These are phyloP conservation scores for Pseudogymnoascus sp. DNA, from an alignment of 2,329 filamentous ascomycete genomes.

Conservation along the genomic window DNA sequence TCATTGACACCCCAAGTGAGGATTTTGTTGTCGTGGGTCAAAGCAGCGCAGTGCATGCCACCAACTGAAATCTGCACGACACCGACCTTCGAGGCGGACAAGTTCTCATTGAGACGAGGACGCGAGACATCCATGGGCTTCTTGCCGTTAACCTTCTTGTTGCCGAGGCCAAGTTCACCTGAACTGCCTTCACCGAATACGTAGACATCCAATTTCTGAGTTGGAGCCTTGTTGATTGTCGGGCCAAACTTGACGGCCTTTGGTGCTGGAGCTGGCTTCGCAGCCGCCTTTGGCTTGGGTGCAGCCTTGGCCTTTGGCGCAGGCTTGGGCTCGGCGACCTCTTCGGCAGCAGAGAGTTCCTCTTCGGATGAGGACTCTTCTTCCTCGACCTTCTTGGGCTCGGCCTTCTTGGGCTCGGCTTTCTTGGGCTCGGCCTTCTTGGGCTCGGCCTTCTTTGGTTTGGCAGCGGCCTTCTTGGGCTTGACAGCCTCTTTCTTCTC, in stretches of 20 bases:
- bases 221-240: constrained; percentile 57
- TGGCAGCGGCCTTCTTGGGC: constrained; percentile 18
- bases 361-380: constrained; percentile 4
- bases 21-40: constrained; percentile 74
- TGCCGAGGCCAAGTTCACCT: constrained; percentile 77
- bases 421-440: not conserved
- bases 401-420: constrained; percentile 13
- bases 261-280: constrained; percentile 22
- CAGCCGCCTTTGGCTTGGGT: constrained; percentile 14
- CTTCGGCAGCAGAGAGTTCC: not conserved
- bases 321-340: constrained; percentile 4
- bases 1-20: constrained; percentile 86
- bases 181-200: constrained; percentile 73
- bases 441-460: constrained; percentile 14
- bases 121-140: constrained; percentile 64
- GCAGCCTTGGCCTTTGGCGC: constrained; percentile 11
- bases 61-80: constrained; percentile 71
- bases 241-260: constrained; percentile 27
- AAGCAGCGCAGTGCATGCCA: constrained; percentile 71
- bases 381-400: constrained; percentile 13
- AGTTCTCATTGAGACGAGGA: constrained; percentile 58
- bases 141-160: constrained; percentile 50
- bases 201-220: constrained; percentile 60
- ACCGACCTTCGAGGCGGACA: constrained; percentile 48
- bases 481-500: constrained; percentile 19